A percentile compares a stretch with the other conserved stretches of the same genome.
Conservation (phyloP, 768 basidiomycete genomes). For the Leccinum aurantiacum region DNA sequence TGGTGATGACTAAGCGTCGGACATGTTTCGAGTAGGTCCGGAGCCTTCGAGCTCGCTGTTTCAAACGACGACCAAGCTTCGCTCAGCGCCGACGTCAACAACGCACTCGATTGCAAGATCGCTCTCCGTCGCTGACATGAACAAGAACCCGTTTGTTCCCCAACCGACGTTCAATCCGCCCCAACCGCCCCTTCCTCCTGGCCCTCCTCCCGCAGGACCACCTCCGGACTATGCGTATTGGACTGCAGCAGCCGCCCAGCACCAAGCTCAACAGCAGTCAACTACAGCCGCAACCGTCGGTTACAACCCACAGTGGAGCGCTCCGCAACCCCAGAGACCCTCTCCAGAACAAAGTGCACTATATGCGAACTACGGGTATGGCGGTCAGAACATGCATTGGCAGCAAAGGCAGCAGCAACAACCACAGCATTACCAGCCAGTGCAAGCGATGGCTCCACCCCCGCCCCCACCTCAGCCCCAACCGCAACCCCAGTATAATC, state of each 20-base stretch:
- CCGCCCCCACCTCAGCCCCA: slow-evolving; percentile 55
- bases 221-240: slow-evolving; percentile 81
- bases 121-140: slow-evolving; percentile 46
- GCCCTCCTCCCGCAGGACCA: slow-evolving; percentile 70
- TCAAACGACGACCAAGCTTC: slow-evolving; percentile 23
- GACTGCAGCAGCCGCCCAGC: slow-evolving; percentile 55
- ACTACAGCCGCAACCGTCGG: slow-evolving; percentile 43
- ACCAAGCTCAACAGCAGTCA: slow-evolving; percentile 37
- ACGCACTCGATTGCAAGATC: slow-evolving; percentile 15
- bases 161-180: slow-evolving; percentile 66
- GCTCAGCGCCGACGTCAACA: slow-evolving; percentile 11
- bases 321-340: slow-evolving; percentile 63
- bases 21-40: slow-evolving; percentile 15
- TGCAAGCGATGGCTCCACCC: slow-evolving; percentile 51
- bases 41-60: slow-evolving; percentile 19
- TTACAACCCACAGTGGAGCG: slow-evolving; percentile 67
- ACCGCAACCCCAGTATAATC: slow-evolving; percentile 67
- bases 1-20: slow-evolving; percentile 28
- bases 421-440: slow-evolving; percentile 48
- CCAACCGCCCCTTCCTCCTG: slow-evolving; percentile 79
- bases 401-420: slow-evolving; percentile 66
- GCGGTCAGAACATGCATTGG: slow-evolving; percentile 61
- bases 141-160: slow-evolving; percentile 82
- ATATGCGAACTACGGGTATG: slow-evolving; percentile 92
- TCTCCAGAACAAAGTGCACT: slow-evolving; percentile 79